phyloP scores from a whole-genome alignment of 192 early-diverging fungal species.

The Glomus cerebriforme region DNA sequence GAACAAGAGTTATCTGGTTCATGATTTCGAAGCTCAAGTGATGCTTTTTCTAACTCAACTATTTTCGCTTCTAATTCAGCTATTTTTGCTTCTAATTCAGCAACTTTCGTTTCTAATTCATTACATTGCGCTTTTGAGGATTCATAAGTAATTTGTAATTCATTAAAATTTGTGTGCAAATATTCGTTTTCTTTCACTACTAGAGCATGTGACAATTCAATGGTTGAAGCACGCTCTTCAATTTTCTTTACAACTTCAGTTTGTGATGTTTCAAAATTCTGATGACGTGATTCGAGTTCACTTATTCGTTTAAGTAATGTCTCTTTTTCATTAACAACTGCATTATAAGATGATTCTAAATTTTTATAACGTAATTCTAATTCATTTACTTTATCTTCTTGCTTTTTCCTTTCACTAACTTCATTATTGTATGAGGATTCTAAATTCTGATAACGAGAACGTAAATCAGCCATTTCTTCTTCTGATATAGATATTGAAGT shows the following conservation, averaged over 20 bases:
- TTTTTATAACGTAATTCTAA: conserved; percentile 3
- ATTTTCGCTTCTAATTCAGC: not conserved
- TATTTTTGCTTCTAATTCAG: too few species aligned
- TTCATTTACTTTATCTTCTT: not conserved
- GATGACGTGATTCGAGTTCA: conserved; percentile 15
- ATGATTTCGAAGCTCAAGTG: not conserved
- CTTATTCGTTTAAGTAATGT: not conserved
- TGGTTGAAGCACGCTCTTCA: not conserved
- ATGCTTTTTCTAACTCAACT: not conserved
- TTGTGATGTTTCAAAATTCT: not conserved
- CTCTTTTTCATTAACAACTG: not conserved
- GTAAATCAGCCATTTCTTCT: not conserved
- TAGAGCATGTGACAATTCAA: not conserved
- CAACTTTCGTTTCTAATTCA: not conserved
- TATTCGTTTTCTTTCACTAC: not conserved
- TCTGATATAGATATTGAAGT: too few species aligned
- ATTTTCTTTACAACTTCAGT: not conserved
- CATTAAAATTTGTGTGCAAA: not conserved
- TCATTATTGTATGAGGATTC: not conserved
- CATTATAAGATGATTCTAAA: conserved; percentile 1
- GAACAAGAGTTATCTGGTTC: not conserved
- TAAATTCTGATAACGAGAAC: not conserved
- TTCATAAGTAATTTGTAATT: not conserved
- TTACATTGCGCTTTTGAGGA: not conserved
- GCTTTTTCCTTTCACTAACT: not conserved